Base-by-base conservation (phyloP, 2,329 filamentous ascomycete genomes). In the Alternaria incomplexa region DNA sequence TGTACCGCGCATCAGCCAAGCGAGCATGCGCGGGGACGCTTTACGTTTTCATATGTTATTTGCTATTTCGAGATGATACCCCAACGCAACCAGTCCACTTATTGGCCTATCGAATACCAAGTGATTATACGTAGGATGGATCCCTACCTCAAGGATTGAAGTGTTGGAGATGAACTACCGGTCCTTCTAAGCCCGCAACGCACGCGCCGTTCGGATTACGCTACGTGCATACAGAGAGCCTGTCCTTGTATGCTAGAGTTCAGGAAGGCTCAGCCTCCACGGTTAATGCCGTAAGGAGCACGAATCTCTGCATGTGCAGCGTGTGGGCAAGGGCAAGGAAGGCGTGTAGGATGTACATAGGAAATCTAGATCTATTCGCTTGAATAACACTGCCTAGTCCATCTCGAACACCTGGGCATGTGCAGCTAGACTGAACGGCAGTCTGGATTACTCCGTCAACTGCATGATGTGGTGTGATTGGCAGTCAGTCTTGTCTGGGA, bases 21-120 rank as follows among this genome's bases (percentile, higher is more conserved):
- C 11, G 48, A 46, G 25, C 56, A 44, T 20, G 23, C 23, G 55
- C 50, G 50, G 50, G 59, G 50, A 62, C 43, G 56, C 44, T 62
- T 62, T 62, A 59, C 44, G 55, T 59, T 62, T 62, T 58, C 55
- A 43, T 48, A 32, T 62, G 56, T 62, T 60, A 43, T 62, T 62
- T 62, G 61, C 40, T 44, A 55, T 62, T 55, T 47, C 45, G 58
- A 54, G 32, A 60, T 59, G 60, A 62, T 62, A 62, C 61, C 61
- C 61, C 50, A 59, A 60, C 26, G 56, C 56, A 51, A 50, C 26
- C 53, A 55, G 50, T 50, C 50, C 23, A 46, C 56, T 46, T 60
- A 55, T 52, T n/a, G 25, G 45, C 56, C 50, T 60, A 55, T 52
- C 55, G 52, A 45, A 55, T 47, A 50, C 40, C 36, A 40, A 50